phyloP scores from a whole-genome alignment of 1,139 yeast species.

The Nakaseomyces uthaithaninus region DNA sequence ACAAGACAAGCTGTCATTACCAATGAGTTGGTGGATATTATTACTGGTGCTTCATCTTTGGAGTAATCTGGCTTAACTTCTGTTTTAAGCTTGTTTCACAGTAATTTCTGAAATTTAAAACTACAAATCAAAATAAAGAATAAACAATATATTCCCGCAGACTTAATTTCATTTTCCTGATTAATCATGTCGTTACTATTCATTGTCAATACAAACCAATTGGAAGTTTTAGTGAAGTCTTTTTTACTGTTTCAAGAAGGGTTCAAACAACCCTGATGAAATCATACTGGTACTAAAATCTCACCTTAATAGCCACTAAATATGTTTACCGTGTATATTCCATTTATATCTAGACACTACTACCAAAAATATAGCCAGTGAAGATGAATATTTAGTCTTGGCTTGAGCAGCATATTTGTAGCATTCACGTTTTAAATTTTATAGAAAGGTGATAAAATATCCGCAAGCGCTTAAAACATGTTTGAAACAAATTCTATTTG shows the following conservation, averaged over 20 bases:
- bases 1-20: conserved; percentile 99
- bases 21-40: conserved; percentile 98
- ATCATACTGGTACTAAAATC: too few species aligned
- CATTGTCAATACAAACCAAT: too few species aligned
- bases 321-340: conserved; percentile 6
- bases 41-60: conserved; percentile 98
- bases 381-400: too few species aligned
- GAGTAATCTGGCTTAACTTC: conserved; percentile 47
- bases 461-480: conserved; percentile 1
- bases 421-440: too few species aligned
- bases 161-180: conserved; percentile 1
- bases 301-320: too few species aligned
- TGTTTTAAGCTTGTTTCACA: neutral
- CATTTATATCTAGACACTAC: neutral
- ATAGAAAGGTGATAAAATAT: conserved; percentile 2
- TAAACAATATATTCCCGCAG: conserved; percentile 4
- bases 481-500: neutral
- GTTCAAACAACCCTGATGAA: too few species aligned
- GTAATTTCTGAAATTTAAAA: neutral
- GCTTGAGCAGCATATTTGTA: too few species aligned
- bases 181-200: neutral
- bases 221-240: too few species aligned
- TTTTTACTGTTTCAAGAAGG: too few species aligned
- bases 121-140: neutral
- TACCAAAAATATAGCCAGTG: neutral